Evolutionary conservation across 176 grass and related monocot species (phyloP), one percentile per base, ranked within the genome.

Genomic region (Chloris gayana): DNA sequence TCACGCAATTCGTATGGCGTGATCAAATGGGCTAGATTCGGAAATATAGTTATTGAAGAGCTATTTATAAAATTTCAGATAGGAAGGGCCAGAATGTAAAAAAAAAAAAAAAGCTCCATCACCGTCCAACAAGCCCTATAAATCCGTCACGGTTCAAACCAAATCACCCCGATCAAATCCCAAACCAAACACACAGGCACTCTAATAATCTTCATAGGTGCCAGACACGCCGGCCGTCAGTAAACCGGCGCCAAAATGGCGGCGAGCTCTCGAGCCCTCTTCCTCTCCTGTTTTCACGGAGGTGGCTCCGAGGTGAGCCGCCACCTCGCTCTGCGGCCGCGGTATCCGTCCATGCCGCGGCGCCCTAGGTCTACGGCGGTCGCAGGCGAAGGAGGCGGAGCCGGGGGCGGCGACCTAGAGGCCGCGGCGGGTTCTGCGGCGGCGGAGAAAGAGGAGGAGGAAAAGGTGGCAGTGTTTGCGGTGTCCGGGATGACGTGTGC

Each of bases 401-500:
- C 13, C 2, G 72, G 64, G 12, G 68, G 77, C 19, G 74, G 29
- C 53, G 95, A 91, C 27, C 68, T 83, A 58, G 95, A 90, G 87
- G 87, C 77, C 14, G 76, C 77, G 53, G 77, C 35, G 57, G 76
- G 38, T 47, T 14, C 54, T 10, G 22, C 10, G 4, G 57, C 3
- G 58, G 58, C 24, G 59, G 82, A 73, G 39, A 44, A 67, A 15
- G 83, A 88, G 39, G 79, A 84, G 29, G 80, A 84, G 77, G 76
- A 79, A 77, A 82, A 64, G 88, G 88, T 85, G 81, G 90, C 58
- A 21, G 21, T 93, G 68, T 91, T 95, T 64, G 68, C 79, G 35
- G 96, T 98, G 77, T 56, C 86, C 24, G 96, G 96, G 24, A 91
- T 95, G 92, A 93, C 90, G 7, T 98, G 92, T 53, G 78, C 92